Evolutionary conservation across 2,329 filamentous ascomycete genomes (phyloP).

Genomic region (Acrocalymma vagum): DNA sequence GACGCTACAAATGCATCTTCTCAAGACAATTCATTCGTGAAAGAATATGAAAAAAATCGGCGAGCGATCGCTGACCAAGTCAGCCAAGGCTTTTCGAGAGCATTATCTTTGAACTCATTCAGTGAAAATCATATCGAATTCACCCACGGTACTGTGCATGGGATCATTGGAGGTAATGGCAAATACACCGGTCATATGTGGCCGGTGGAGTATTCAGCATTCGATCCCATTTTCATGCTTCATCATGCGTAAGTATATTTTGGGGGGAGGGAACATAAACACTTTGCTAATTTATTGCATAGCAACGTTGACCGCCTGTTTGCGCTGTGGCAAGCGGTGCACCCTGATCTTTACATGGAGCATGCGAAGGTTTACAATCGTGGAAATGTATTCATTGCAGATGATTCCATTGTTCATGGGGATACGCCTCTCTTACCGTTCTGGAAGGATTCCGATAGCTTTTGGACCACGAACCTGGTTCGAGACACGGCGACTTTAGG

Average conservation of each 20-base stretch:
- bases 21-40: slow-evolving; percentile 19
- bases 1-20: slow-evolving; percentile 26
- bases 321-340: slow-evolving; percentile 77
- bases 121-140: slow-evolving; percentile 46
- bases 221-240: slow-evolving; percentile 70
- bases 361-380: slow-evolving; percentile 45
- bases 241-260: slow-evolving; percentile 46
- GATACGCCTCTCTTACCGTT: slow-evolving; percentile 53
- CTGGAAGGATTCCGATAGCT: slow-evolving; percentile 24
- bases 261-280: background rate
- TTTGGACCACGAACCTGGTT: slow-evolving; percentile 40
- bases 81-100: slow-evolving; percentile 11
- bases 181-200: slow-evolving; percentile 70
- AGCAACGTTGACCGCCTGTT: slow-evolving; percentile 58
- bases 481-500: slow-evolving; percentile 34
- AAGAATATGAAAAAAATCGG: slow-evolving; percentile 10
- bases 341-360: slow-evolving; percentile 72
- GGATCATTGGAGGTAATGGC: slow-evolving; percentile 54
- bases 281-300: background rate
- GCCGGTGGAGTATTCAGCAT: slow-evolving; percentile 74
- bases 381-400: slow-evolving; percentile 50
- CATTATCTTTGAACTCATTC: slow-evolving; percentile 40
- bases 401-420: slow-evolving; percentile 53
- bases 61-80: slow-evolving; percentile 22
- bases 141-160: slow-evolving; percentile 39